phyloP scores from a whole-genome alignment of 2,329 filamentous ascomycete species.

The Trichophyton simii region DNA sequence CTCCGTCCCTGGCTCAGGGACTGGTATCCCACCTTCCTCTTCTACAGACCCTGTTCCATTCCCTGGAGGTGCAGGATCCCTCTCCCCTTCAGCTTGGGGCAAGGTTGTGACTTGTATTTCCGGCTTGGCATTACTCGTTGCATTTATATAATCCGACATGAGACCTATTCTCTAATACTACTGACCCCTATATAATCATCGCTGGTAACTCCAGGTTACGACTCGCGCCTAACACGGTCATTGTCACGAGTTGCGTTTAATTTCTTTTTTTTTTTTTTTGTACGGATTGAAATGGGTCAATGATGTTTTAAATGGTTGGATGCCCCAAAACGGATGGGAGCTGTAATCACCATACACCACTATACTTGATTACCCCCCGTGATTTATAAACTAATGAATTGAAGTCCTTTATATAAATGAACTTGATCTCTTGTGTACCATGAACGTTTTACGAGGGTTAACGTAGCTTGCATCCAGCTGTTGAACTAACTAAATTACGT shows the following conservation, averaged over 20 bases:
- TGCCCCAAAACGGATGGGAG: not conserved
- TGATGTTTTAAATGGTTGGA: not conserved
- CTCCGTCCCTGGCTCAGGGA: not conserved
- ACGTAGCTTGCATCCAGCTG: too few relatives aligned
- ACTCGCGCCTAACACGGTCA: not conserved
- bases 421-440: not conserved
- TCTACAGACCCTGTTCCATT: not conserved
- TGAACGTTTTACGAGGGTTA: too few relatives aligned
- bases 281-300: not conserved
- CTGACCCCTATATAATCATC: not conserved
- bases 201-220: not conserved
- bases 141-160: not conserved
- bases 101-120: not conserved
- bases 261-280: not conserved
- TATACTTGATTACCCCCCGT: not conserved
- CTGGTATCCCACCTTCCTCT: not conserved
- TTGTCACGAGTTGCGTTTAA: not conserved
- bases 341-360: not conserved
- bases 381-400: not conserved
- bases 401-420: not conserved
- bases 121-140: not conserved
- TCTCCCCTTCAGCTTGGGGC: not conserved
- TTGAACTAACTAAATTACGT: too few relatives aligned
- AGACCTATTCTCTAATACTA: not conserved
- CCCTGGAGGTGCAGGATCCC: conserved; percentile 1